These are phyloP conservation scores for Lactarius hatsudake DNA, from an alignment of 768 basidiomycete genomes.

Conservation along the genomic window DNA sequence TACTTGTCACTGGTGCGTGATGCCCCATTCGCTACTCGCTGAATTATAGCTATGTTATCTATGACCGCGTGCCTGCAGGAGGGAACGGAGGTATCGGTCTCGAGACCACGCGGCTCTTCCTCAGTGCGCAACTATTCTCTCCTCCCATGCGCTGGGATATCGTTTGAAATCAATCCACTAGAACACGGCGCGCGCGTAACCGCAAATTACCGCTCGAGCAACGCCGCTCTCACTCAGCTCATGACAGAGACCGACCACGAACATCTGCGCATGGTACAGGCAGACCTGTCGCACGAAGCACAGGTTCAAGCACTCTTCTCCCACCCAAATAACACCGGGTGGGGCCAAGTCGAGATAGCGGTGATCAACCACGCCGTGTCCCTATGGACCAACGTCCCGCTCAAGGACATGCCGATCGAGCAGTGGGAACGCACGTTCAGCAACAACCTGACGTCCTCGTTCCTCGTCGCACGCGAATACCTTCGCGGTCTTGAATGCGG, in stretches of 20 bases:
- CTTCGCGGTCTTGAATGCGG: constrained; percentile 42
- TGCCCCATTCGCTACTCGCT: too few species aligned
- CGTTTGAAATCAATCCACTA: too few species aligned
- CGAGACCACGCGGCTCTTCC: constrained; percentile 54
- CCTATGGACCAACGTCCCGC: constrained; percentile 42
- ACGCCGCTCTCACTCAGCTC: constrained; percentile 42
- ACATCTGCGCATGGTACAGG: constrained; percentile 41
- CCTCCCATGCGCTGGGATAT: too few species aligned
- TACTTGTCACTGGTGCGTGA: constrained; percentile 60
- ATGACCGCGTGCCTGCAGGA: constrained; percentile 38
- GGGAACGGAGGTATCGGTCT: constrained; percentile 77
- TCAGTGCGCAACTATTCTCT: constrained; percentile 37
- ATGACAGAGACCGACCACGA: constrained; percentile 21
- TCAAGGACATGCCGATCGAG: constrained; percentile 57
- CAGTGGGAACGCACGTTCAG: constrained; percentile 63
- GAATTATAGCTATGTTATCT: neutral
- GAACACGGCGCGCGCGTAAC: constrained; percentile 71
- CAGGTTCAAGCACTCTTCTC: constrained; percentile 52
- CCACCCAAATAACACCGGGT: constrained; percentile 23
- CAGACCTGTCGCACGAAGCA: constrained; percentile 56
- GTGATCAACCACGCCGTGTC: constrained; percentile 63
- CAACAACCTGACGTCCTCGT: constrained; percentile 63
- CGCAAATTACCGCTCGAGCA: constrained; percentile 65
- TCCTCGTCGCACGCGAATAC: constrained; percentile 63
- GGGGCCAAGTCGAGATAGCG: constrained; percentile 52